These are phyloP conservation scores for Penicillium verhagenii DNA, from an alignment of 495 filamentous ascomycete species.

Conservation along the genomic window DNA sequence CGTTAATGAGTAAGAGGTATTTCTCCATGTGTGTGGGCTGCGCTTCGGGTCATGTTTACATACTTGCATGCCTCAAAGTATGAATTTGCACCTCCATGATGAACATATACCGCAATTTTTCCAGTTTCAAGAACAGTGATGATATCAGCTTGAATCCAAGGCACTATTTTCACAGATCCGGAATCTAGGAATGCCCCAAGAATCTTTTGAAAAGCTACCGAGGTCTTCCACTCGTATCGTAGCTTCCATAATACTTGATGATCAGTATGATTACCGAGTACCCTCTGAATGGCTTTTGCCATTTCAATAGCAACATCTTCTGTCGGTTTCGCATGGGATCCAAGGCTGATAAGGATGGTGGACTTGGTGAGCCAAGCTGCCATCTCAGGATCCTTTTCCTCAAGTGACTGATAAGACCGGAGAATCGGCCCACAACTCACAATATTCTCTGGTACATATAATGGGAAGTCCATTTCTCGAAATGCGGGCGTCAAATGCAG, in stretches of 20 bases:
- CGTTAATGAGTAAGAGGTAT: neutral
- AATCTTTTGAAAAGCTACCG: constrained; percentile 10
- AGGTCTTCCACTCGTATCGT: constrained; percentile 26
- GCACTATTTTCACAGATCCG: constrained; percentile 23
- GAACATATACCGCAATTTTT: constrained; percentile 46
- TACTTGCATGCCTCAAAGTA: constrained; percentile 54
- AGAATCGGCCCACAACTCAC: constrained; percentile 49
- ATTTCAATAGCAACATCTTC: constrained; percentile 38
- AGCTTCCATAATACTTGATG: constrained; percentile 53
- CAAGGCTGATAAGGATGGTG: constrained; percentile 52
- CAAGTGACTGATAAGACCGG: constrained; percentile 29
- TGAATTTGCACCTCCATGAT: constrained; percentile 55
- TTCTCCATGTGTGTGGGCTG: neutral
- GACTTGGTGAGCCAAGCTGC: constrained; percentile 44
- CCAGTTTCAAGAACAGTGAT: constrained; percentile 46
- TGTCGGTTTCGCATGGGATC: constrained; percentile 38
- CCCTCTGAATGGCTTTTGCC: constrained; percentile 30
- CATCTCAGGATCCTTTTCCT: constrained; percentile 42
- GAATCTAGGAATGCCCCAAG: constrained; percentile 17
- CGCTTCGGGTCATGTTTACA: constrained; percentile 6
- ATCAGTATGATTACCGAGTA: constrained; percentile 27
- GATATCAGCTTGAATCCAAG: constrained; percentile 50
- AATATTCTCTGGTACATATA: constrained; percentile 43
- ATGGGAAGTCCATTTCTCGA: constrained; percentile 45
- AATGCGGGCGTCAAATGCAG: constrained; percentile 37